These are phyloP conservation scores for Mucor lusitanicus DNA, from an alignment of 371 early-diverging fungal genomes.

Conservation along the genomic window DNA sequence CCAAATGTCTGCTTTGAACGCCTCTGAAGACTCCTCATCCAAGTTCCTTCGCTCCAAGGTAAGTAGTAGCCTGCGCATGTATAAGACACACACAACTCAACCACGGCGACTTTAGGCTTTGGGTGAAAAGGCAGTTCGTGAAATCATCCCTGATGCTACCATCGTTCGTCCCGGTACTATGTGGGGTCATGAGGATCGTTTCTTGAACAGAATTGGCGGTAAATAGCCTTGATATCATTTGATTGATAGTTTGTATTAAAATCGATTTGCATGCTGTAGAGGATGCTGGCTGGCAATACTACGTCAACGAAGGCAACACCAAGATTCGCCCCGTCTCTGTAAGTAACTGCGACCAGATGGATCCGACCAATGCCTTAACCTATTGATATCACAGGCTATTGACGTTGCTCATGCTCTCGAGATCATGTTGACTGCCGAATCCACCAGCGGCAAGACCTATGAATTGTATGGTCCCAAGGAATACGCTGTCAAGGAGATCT, in stretches of 20 bases:
- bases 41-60: constrained; percentile 85
- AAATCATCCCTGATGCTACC: constrained; percentile 88
- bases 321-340: constrained; percentile 85
- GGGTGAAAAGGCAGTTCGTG: constrained; percentile 89
- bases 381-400: constrained; percentile 51
- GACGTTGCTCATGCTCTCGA: constrained; percentile 91
- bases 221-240: constrained; percentile 20
- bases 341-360: constrained; percentile 18
- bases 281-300: constrained; percentile 63
- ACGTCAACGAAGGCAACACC: constrained; percentile 74
- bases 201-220: constrained; percentile 90
- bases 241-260: neutral
- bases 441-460: constrained; percentile 80
- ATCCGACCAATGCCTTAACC: neutral
- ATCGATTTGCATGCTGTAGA: constrained; percentile 7
- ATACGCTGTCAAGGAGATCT: constrained; percentile 71
- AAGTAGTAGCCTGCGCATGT: neutral
- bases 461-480: constrained; percentile 89
- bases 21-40: constrained; percentile 77
- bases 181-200: constrained; percentile 93
- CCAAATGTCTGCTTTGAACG: constrained; percentile 90
- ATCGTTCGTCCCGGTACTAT: constrained; percentile 91
- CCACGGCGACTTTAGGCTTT: constrained; percentile 57
- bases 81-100: neutral
- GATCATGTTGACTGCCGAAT: constrained; percentile 70